Conservation (phyloP, 257 asterid species). For the Solanum stenotomum region DNA sequence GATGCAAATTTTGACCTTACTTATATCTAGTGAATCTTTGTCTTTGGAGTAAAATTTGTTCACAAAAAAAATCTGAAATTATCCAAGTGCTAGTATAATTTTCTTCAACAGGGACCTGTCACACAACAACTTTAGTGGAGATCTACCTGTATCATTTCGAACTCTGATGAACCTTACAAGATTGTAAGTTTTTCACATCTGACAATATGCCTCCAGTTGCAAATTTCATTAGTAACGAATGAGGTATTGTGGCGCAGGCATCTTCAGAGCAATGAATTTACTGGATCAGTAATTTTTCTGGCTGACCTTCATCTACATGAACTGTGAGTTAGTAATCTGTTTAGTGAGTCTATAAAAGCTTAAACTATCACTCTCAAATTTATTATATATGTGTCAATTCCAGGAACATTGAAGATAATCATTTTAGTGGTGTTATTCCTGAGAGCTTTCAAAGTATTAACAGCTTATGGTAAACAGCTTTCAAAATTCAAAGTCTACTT, state of each 20-base stretch:
- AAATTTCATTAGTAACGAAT: not conserved
- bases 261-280: constrained; percentile 64
- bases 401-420: constrained; percentile 91
- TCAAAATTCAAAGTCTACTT: not conserved
- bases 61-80: not conserved
- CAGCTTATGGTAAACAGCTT: constrained; percentile 54
- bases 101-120: constrained; percentile 71
- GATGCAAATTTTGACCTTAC: not conserved
- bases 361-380: not conserved
- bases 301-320: constrained; percentile 58
- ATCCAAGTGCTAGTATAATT: not conserved
- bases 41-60: not conserved
- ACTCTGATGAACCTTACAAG: constrained; percentile 44
- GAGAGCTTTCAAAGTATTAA: constrained; percentile 52
- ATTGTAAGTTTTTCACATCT: constrained; percentile 43
- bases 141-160: constrained; percentile 75
- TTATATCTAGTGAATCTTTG: not conserved
- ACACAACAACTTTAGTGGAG: constrained; percentile 73
- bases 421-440: constrained; percentile 93
- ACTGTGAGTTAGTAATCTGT: constrained; percentile 51
- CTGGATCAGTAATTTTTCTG: constrained; percentile 77
- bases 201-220: not conserved
- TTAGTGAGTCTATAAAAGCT: not conserved
- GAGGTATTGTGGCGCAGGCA: constrained; percentile 43
- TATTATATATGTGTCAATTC: not conserved